Percentiles rank a stretch among this genome's conserved stretches.
These are phyloP conservation scores for Chrysoporthe austroafricana DNA, from an alignment of 2,329 filamentous ascomycete species.

Conservation along the genomic window DNA sequence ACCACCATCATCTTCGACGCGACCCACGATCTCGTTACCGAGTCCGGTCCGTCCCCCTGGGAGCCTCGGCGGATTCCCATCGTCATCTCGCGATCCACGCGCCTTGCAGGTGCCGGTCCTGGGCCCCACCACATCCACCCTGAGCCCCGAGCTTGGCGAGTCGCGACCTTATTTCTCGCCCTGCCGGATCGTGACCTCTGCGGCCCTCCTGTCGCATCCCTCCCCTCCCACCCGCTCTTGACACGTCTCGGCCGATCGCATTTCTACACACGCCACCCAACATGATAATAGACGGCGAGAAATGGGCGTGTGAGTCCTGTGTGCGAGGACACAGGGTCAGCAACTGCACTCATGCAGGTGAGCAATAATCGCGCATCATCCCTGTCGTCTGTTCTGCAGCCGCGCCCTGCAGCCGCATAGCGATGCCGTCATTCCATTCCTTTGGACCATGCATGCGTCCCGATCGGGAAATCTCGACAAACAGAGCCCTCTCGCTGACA, in stretches of 20 bases:
- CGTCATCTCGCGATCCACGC: conserved; percentile 16
- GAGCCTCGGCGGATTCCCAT: conserved; percentile 11
- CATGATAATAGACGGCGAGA: conserved; percentile 93
- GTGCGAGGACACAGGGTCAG: conserved; percentile 98
- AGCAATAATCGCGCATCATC: conserved; percentile 46
- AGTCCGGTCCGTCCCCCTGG: conserved; percentile 11
- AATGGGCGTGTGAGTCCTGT: conserved; percentile 97
- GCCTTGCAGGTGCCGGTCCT: conserved; percentile 22
- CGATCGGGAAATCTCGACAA: neutral
- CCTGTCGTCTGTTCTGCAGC: conserved; percentile 10
- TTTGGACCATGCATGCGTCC: neutral
- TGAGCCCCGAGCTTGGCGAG: conserved; percentile 4
- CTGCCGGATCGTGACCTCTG: conserved; percentile 8
- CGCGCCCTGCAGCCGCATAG: neutral
- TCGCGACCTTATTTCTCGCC: conserved; percentile 13
- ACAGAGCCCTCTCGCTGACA: conserved; percentile 16
- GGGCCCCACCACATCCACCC: conserved; percentile 21
- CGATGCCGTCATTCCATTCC: conserved; percentile 7
- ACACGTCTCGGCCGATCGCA: neutral
- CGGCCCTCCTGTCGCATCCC: neutral
- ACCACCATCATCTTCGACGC: no score
- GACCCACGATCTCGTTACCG: conserved; percentile 2
- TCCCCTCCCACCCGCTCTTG: neutral
- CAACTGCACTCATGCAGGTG: conserved; percentile 96
- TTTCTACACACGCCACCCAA: conserved; percentile 31